These are phyloP conservation scores for Amylostereum chailletii DNA, from an alignment of 1,284 basidiomycete genomes.

Conservation along the genomic window DNA sequence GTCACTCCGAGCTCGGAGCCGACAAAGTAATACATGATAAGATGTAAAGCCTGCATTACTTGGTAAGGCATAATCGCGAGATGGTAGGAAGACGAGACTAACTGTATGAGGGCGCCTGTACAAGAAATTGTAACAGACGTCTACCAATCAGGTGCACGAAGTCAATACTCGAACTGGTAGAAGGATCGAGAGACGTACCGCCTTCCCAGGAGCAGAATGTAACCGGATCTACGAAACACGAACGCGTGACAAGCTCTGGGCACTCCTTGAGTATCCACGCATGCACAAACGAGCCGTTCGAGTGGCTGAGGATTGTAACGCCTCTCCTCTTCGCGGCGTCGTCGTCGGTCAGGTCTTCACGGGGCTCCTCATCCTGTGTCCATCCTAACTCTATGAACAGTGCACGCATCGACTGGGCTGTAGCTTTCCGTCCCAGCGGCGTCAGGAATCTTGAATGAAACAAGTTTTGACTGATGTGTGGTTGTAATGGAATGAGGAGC, in stretches of 20 bases:
- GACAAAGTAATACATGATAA: conserved; percentile 82
- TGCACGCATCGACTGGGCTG: conserved; percentile 46
- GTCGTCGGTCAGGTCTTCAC: conserved; percentile 2
- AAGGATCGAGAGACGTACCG: conserved; percentile 32
- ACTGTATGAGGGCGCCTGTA: conserved; percentile 61
- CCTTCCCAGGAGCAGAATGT: conserved; percentile 90
- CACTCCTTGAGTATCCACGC: conserved; percentile 80
- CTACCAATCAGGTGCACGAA: conserved; percentile 24
- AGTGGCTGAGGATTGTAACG: conserved; percentile 78
- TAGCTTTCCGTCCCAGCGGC: conserved; percentile 59
- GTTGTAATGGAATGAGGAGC: conserved; percentile 72
- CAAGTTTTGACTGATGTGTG: conserved; percentile 79
- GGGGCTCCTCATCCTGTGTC: conserved; percentile 25
- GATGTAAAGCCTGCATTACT: conserved; percentile 53
- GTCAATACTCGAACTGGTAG: background rate
- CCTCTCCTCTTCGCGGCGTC: conserved; percentile 31
- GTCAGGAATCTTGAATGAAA: conserved; percentile 67
- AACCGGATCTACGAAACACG: conserved; percentile 85
- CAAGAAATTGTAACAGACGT: conserved; percentile 84
- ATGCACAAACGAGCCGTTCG: conserved; percentile 75
- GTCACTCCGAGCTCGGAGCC: conserved; percentile 80
- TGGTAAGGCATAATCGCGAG: conserved; percentile 6
- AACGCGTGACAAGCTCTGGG: conserved; percentile 61
- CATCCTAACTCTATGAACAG: conserved; percentile 63
- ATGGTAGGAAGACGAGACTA: conserved; percentile 16